phyloP scores from a whole-genome alignment of 202 grass and related monocot genomes.

The Schoenoplectus tabernaemontani region DNA sequence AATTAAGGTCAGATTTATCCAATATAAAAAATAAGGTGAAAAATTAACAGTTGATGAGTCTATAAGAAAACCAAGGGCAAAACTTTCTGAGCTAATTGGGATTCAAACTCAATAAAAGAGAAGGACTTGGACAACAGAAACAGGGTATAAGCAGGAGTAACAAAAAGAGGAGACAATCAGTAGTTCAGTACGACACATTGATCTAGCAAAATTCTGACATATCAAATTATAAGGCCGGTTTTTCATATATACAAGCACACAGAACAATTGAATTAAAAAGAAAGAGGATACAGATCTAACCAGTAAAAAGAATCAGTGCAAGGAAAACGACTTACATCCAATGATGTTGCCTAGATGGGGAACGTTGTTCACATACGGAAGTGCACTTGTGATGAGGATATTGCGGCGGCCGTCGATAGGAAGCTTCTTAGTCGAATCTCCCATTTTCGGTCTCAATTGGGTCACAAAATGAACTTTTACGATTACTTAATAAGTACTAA shows the following conservation, averaged over 20 bases:
- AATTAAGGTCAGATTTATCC: not conserved
- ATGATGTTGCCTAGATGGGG: constrained; percentile 89
- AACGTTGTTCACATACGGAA: constrained; percentile 88
- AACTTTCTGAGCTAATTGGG: no score
- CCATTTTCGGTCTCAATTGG: not conserved
- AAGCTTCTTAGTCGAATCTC: constrained; percentile 20
- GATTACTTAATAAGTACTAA: not conserved
- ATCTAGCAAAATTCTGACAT: not conserved
- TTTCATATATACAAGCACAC: not conserved
- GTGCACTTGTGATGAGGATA: constrained; percentile 80
- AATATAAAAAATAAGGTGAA: not conserved
- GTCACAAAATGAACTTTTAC: no score
- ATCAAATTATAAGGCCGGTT: not conserved
- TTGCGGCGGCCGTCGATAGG: constrained; percentile 59
- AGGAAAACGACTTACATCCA: constrained; percentile 51
- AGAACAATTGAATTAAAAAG: not conserved
- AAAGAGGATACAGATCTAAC: not conserved
- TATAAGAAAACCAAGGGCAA: not conserved
- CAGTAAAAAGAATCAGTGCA: no score
- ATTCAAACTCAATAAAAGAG: not conserved
- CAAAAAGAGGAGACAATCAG: not conserved
- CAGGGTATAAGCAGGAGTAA: not conserved
- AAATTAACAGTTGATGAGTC: not conserved
- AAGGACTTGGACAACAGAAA: not conserved
- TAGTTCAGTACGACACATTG: not conserved